Base-by-base conservation (phyloP, 2,329 filamentous ascomycete genomes). In the Microdochium bolleyi region DNA sequence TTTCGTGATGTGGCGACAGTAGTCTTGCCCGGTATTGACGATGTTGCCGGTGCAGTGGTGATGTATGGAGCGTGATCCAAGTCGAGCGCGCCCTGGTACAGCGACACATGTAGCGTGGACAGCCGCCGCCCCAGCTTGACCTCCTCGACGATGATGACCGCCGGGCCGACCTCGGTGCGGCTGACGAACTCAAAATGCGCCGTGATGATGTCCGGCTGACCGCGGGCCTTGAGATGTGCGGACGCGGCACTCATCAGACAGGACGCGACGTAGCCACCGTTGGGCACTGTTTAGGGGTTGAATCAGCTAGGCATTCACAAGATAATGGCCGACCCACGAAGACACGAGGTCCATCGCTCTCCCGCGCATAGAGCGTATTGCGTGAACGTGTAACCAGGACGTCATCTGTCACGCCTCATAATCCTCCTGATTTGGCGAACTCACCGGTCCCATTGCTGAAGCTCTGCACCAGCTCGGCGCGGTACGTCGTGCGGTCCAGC, bases 211-310 rank as follows among this genome's bases (percentile, higher is more conserved):
- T 66, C 58, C n/a, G 63, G 63, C 37, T 66, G 64, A 19, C 59
- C 56, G 51, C 64, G 62, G 7, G 59, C 53, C 38, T 57, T 38
- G 49, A 70, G 65, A 51, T 70, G 64, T 19, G 58, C 53, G 10
- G 61, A 53, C 3, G 66, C 62, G 27, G 83, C 79, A 52, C 76
- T 74, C 56, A 86, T 74, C 56, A 89, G 76, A 49, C 79, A 73
- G 0, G 82, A 76, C 10, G 84, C 84, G 16, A 87, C 80, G 60
- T 85, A 87, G 54, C 86, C 86, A 51, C 86, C 86, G 65, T 89
- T 84, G 5, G 85, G 85, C 13, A 89, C 86, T 85, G 61, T 34
- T 48, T n/a, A n/a, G n/a, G n/a, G n/a, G n/a, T n/a, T n/a, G n/a
- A n/a, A n/a, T n/a, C n/a, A n/a, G n/a, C n/a, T n/a, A n/a, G n/a